Conservation (phyloP, 768 basidiomycete species). For the Leccinum disarticulatum region DNA sequence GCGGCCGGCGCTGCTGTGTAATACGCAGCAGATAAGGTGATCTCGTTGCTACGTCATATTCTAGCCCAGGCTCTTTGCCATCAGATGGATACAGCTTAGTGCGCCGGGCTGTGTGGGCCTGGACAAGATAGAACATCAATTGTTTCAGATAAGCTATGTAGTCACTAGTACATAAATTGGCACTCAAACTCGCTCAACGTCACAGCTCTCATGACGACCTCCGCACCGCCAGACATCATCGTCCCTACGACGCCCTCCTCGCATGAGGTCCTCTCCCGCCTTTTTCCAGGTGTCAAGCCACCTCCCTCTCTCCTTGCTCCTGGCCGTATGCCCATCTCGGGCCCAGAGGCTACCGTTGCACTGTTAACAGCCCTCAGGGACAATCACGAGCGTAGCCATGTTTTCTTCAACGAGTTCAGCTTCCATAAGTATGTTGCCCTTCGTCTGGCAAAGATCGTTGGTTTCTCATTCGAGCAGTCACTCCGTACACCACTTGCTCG, state of each 20-base stretch:
- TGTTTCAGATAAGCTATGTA: background rate
- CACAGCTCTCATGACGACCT: slow-evolving; percentile 20
- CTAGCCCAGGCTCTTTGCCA: too few relatives aligned
- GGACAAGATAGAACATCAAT: background rate
- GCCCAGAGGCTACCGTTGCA: slow-evolving; percentile 38
- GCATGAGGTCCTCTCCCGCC: slow-evolving; percentile 22
- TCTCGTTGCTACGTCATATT: too few relatives aligned
- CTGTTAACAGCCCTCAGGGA: slow-evolving; percentile 44
- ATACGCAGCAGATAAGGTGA: too few relatives aligned
- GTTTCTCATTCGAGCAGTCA: slow-evolving; percentile 40
- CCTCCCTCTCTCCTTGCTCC: slow-evolving; percentile 40
- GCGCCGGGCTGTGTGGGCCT: too few relatives aligned
- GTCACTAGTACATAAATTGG: slow-evolving; percentile 13
- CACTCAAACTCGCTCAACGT: background rate
- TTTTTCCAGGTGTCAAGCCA: slow-evolving; percentile 33
- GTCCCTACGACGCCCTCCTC: slow-evolving; percentile 23
- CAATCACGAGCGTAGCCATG: slow-evolving; percentile 53
- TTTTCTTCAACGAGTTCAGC: slow-evolving; percentile 48
- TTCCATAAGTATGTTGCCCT: slow-evolving; percentile 31
- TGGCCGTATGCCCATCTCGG: slow-evolving; percentile 35
- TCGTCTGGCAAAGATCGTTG: background rate
- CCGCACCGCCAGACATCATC: slow-evolving; percentile 26
- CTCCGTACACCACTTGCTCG: slow-evolving; percentile 55
- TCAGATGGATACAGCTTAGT: too few relatives aligned
- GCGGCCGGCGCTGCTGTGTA: too few relatives aligned